Conservation (phyloP, 1,139 yeast genomes). For the Taphrina betulina region DNA sequence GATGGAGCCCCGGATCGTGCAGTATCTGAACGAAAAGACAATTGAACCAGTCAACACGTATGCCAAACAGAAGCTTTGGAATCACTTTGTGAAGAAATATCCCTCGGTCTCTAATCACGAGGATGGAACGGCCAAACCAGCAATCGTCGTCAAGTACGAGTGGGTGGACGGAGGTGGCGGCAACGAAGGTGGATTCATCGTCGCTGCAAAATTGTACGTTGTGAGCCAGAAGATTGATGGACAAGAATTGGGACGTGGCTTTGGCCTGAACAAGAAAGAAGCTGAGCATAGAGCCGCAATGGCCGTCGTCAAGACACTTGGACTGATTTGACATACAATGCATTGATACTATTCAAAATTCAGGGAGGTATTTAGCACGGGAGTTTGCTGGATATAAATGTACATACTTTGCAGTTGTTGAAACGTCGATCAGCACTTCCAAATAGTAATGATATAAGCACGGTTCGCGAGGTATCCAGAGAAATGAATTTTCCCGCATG, state of each 20-base stretch:
- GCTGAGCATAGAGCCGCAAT: conserved; percentile 78
- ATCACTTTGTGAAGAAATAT: conserved; percentile 73
- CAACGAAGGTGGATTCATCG: conserved; percentile 52
- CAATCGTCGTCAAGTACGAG: conserved; percentile 50
- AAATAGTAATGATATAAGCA: too few species aligned
- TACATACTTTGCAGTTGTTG: too few species aligned
- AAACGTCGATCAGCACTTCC: too few species aligned
- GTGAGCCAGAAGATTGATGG: conserved; percentile 44
- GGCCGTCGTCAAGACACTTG: conserved; percentile 49
- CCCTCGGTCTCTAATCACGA: conserved; percentile 44
- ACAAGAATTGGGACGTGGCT: conserved; percentile 57
- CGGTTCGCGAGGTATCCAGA: too few species aligned
- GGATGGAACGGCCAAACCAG: conserved; percentile 10
- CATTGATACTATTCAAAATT: too few species aligned
- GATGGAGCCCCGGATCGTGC: conserved; percentile 54
- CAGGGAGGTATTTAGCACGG: too few species aligned
- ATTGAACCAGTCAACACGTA: conserved; percentile 50
- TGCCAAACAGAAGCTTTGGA: conserved; percentile 77
- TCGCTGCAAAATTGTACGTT: conserved; percentile 58
- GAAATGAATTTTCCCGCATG: too few species aligned
- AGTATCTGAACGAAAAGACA: conserved; percentile 42
- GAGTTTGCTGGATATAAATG: too few species aligned
- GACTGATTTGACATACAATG: too few species aligned
- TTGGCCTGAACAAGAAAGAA: conserved; percentile 57
- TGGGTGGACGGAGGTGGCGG: conserved; percentile 57